These are phyloP conservation scores for Casuarina cunninghamiana DNA, from an alignment of 306 rosid genomes.

Conservation along the genomic window DNA sequence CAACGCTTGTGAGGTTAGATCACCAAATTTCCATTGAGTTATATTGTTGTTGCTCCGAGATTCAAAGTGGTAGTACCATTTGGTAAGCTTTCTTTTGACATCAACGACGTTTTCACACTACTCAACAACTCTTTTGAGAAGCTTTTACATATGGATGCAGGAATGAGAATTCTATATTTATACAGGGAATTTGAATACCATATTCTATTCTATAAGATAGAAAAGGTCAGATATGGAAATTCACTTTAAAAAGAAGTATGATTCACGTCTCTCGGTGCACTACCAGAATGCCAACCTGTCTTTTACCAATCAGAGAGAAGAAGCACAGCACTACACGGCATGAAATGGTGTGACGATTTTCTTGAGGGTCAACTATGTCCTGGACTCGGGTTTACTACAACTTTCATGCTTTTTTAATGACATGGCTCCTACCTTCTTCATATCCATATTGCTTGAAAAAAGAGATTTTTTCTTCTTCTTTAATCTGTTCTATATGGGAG, in stretches of 20 bases:
- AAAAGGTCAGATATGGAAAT: background rate
- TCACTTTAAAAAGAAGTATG: conserved; percentile 9
- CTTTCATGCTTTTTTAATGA: too few species aligned
- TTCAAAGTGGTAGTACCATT: too few species aligned
- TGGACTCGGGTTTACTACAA: too few species aligned
- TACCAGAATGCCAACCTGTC: background rate
- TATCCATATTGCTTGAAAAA: too few species aligned
- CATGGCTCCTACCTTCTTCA: too few species aligned
- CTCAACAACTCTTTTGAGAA: background rate
- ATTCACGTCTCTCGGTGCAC: conserved; percentile 21
- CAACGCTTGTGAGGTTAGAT: too few species aligned
- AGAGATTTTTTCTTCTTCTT: too few species aligned
- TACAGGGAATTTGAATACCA: conserved; percentile 29
- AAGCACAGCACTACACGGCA: background rate
- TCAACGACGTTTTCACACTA: background rate
- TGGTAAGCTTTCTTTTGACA: background rate
- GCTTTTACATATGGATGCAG: background rate
- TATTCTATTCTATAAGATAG: background rate
- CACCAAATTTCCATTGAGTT: too few species aligned
- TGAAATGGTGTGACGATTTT: too few species aligned
- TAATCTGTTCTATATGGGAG: too few species aligned
- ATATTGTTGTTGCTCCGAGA: too few species aligned
- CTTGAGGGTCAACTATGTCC: too few species aligned
- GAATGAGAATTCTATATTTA: conserved; percentile 27
- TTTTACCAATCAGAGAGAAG: background rate